These are phyloP conservation scores for Trichoderma gracile DNA, from an alignment of 2,329 filamentous ascomycete genomes.

Conservation along the genomic window DNA sequence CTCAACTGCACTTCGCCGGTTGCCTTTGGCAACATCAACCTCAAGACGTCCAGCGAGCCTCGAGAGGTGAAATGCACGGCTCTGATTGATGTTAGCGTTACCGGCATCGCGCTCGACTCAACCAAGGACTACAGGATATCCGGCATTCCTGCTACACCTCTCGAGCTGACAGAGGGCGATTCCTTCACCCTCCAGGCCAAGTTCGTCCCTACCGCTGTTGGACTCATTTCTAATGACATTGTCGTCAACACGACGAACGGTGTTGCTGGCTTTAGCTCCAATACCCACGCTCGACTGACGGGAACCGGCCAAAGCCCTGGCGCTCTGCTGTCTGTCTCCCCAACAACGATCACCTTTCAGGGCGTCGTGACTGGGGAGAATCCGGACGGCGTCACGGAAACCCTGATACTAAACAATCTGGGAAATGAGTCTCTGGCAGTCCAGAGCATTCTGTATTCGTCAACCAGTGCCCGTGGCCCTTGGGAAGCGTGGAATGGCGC, in stretches of 20 bases:
- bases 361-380: conserved; percentile 49
- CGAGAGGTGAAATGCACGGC: conserved; percentile 51
- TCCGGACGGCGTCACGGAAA: conserved; percentile 43
- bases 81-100: conserved; percentile 46
- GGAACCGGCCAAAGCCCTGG: conserved; percentile 51
- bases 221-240: conserved; percentile 50
- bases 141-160: conserved; percentile 37
- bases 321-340: conserved; percentile 50
- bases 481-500: conserved; percentile 43
- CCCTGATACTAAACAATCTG: conserved; percentile 50
- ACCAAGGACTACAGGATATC: conserved; percentile 42
- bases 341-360: conserved; percentile 51
- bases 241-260: conserved; percentile 51
- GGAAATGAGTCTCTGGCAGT: conserved; percentile 51
- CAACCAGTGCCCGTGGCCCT: conserved; percentile 47
- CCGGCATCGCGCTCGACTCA: conserved; percentile 39
- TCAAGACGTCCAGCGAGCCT: conserved; percentile 38
- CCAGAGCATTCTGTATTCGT: conserved; percentile 47
- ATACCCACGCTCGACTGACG: conserved; percentile 48
- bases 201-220: conserved; percentile 50
- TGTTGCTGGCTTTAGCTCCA: conserved; percentile 48
- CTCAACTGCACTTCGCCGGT: conserved; percentile 54
- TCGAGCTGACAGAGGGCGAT: conserved; percentile 39
- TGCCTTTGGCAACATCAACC: conserved; percentile 49
- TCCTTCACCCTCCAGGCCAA: conserved; percentile 46